These are phyloP conservation scores for Fusarium tjaetaba DNA, from an alignment of 2,329 filamentous ascomycete genomes.

Conservation along the genomic window DNA sequence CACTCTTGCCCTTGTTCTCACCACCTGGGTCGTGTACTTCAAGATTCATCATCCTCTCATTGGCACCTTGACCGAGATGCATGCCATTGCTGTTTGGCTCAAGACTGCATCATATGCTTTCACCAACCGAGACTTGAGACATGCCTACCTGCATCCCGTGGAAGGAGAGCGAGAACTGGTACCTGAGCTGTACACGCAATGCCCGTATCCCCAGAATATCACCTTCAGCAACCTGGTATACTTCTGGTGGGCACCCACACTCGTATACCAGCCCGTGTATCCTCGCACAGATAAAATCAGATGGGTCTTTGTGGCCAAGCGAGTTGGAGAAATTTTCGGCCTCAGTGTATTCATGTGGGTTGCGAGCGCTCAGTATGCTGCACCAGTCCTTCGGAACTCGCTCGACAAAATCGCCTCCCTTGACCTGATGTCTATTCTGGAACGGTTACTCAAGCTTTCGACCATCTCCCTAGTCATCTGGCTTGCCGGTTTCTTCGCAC, in stretches of 20 bases:
- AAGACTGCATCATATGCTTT: conserved; percentile 97
- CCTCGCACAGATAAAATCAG: conserved; percentile 83
- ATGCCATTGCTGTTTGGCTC: conserved; percentile 94
- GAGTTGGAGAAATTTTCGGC: conserved; percentile 78
- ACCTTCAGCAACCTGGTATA: conserved; percentile 88
- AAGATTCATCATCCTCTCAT: conserved; percentile 93
- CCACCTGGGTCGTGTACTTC: conserved; percentile 88
- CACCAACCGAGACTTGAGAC: conserved; percentile 93
- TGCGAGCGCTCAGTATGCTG: conserved; percentile 91
- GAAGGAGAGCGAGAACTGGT: conserved; percentile 74
- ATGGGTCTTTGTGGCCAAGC: conserved; percentile 88
- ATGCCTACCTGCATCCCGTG: conserved; percentile 84
- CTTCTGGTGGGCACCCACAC: conserved; percentile 97
- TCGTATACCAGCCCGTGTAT: conserved; percentile 97
- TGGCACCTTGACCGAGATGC: conserved; percentile 87
- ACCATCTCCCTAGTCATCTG: conserved; percentile 96
- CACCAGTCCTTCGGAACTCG: conserved; percentile 88
- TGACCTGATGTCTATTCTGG: conserved; percentile 82
- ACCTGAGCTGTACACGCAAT: conserved; percentile 82
- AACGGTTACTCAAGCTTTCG: conserved; percentile 92
- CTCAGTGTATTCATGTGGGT: conserved; percentile 95
- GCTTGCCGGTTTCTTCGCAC: conserved; percentile 95
- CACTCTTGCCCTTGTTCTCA: conserved; percentile 80
- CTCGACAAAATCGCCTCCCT: conserved; percentile 86
- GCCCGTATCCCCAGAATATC: conserved; percentile 91